Evolutionary conservation across 1,284 basidiomycete species (phyloP).

Genomic region (Mrakiaceae sp.): DNA sequence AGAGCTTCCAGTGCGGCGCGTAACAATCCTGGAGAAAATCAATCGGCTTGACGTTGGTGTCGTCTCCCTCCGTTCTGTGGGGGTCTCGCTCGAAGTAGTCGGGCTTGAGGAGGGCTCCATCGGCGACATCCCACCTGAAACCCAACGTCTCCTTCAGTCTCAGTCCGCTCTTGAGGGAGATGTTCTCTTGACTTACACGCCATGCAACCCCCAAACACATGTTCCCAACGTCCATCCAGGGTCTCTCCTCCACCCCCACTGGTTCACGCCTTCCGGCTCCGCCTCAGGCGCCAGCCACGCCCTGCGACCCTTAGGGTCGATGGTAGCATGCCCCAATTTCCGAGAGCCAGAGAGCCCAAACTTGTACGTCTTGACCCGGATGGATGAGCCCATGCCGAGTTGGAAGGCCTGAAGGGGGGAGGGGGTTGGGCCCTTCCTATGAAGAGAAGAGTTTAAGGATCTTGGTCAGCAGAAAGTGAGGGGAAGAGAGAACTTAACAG

Average conservation of each 20-base stretch:
- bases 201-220: constrained; percentile 86
- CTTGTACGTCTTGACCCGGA: constrained; percentile 73
- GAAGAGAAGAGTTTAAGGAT: neutral
- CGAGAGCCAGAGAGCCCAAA: constrained; percentile 44
- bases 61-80: too few relatives aligned
- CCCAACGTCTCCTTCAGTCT: too few relatives aligned
- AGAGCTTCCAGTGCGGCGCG: constrained; percentile 4
- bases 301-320: constrained; percentile 70
- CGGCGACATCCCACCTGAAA: neutral
- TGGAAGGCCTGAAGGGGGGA: constrained; percentile 72
- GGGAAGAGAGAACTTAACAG: neutral
- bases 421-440: constrained; percentile 71
- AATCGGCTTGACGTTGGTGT: neutral
- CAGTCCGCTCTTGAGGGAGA: neutral
- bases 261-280: constrained; percentile 26
- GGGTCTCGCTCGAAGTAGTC: neutral
- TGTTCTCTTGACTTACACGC: constrained; percentile 55
- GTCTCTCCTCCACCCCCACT: constrained; percentile 73
- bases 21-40: constrained; percentile 8
- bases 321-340: constrained; percentile 49
- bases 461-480: too few relatives aligned
- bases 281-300: constrained; percentile 49
- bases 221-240: constrained; percentile 66
- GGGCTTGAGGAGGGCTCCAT: neutral
- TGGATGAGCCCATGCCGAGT: constrained; percentile 73